Conservation (phyloP, 2,329 filamentous ascomycete genomes). For the Cryphonectria naterciae region DNA sequence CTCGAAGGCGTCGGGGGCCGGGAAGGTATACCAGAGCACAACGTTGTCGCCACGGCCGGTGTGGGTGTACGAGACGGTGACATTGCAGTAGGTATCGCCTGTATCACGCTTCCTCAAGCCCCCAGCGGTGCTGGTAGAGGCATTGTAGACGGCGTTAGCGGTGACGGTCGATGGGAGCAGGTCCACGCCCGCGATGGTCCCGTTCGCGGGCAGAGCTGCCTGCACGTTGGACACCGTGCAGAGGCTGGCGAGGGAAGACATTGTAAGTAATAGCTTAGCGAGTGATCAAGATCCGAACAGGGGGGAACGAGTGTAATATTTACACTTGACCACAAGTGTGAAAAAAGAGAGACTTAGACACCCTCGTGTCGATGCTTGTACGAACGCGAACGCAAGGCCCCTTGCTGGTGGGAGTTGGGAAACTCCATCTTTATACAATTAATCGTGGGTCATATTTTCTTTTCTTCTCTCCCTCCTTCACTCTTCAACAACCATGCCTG, state of each 20-base stretch:
- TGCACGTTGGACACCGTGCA: slow-evolving; percentile 49
- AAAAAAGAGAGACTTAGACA: background rate
- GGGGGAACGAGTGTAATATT: background rate
- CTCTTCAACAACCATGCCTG: background rate
- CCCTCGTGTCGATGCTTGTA: background rate
- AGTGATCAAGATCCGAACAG: background rate
- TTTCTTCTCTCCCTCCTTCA: background rate
- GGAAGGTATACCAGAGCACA: slow-evolving; percentile 41
- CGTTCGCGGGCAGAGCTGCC: slow-evolving; percentile 46
- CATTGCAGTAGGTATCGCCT: slow-evolving; percentile 41
- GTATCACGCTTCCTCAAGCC: slow-evolving; percentile 30
- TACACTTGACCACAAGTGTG: background rate
- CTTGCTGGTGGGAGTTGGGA: background rate
- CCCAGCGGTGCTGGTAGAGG: slow-evolving; percentile 32
- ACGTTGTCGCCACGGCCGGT: slow-evolving; percentile 39
- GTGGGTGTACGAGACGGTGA: slow-evolving; percentile 43
- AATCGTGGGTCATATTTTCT: background rate
- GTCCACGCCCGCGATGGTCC: slow-evolving; percentile 45
- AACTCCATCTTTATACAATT: background rate
- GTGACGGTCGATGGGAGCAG: slow-evolving; percentile 47
- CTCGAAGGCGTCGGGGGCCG: slow-evolving; percentile 43
- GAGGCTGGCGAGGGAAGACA: slow-evolving; percentile 42
- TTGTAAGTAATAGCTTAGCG: slow-evolving; percentile 11
- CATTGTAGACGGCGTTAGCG: slow-evolving; percentile 44
- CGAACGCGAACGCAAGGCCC: background rate